Evolutionary conservation across 139 green algal species (phyloP).

Genomic region (Chlamydomonas asymmetrica): DNA sequence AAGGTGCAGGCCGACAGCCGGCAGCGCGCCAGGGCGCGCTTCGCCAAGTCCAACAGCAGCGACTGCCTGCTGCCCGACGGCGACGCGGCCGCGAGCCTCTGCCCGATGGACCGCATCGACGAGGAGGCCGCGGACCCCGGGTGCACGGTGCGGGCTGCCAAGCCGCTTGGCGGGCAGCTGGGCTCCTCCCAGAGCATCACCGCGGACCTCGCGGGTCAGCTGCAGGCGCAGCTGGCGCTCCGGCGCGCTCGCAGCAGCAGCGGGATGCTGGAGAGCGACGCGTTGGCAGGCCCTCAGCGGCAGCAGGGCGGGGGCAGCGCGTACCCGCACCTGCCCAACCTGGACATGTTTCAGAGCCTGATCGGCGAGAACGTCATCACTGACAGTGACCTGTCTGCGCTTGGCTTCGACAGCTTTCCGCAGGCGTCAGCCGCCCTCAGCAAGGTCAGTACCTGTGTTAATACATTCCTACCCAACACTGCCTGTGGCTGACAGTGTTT

Average conservation of each 20-base stretch:
- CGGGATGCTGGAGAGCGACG: background rate
- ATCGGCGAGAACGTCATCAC: slow-evolving; percentile 18
- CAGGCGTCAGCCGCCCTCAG: slow-evolving; percentile 7
- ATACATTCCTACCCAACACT: no score
- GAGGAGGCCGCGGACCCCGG: slow-evolving; percentile 17
- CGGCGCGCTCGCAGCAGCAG: slow-evolving; percentile 17
- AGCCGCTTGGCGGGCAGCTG: no score
- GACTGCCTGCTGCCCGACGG: background rate
- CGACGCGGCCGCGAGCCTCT: background rate
- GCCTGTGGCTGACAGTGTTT: no score
- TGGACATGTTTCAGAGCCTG: background rate
- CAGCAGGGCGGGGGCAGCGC: background rate
- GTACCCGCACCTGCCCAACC: background rate
- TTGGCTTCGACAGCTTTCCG: slow-evolving; percentile 25
- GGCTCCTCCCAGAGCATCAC: background rate
- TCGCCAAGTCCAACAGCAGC: slow-evolving; percentile 17
- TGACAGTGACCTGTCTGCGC: slow-evolving; percentile 12
- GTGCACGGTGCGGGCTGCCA: background rate
- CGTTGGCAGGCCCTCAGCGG: background rate
- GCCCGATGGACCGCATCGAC: slow-evolving; percentile 26
- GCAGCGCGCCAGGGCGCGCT: background rate
- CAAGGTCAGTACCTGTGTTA: no score
- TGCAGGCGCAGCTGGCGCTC: background rate
- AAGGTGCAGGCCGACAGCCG: slow-evolving; percentile 12
- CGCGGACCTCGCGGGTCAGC: background rate